Conservation (phyloP, 1,284 basidiomycete genomes). For the Apiotrichum akiyoshidainum region DNA sequence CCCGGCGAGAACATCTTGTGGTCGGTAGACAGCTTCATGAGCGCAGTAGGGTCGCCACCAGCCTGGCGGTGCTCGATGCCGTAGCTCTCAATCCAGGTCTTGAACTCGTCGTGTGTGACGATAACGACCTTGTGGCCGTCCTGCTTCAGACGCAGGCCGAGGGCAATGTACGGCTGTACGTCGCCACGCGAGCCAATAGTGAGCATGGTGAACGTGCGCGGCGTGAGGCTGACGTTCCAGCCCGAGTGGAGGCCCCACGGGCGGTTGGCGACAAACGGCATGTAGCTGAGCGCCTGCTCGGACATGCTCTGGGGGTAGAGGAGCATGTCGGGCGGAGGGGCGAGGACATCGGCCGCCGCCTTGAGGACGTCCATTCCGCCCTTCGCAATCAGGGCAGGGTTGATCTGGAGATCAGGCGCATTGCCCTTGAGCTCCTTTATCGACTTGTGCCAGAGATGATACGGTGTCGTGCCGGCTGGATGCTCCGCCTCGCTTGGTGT, state of each 20-base stretch:
- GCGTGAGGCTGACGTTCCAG: constrained; percentile 26
- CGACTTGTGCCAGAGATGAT: background rate
- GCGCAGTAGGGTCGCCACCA: constrained; percentile 72
- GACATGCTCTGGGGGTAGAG: constrained; percentile 25
- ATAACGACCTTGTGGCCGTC: constrained; percentile 59
- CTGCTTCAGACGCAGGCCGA: constrained; percentile 52
- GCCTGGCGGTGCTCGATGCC: constrained; percentile 67
- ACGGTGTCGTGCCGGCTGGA: no score
- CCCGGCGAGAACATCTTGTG: constrained; percentile 74
- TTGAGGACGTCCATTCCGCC: constrained; percentile 5
- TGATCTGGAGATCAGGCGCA: constrained; percentile 8
- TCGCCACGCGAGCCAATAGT: constrained; percentile 56
- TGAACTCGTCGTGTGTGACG: constrained; percentile 64
- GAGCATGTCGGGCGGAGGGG: constrained; percentile 30
- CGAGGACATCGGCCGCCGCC: constrained; percentile 38
- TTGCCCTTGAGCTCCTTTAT: background rate
- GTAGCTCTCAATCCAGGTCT: constrained; percentile 61
- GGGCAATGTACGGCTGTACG: constrained; percentile 55
- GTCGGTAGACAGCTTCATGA: constrained; percentile 55
- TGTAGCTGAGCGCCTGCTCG: constrained; percentile 39
- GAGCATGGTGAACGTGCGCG: constrained; percentile 47
- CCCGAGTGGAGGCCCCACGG: constrained; percentile 16
- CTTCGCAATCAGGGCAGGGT: constrained; percentile 8
- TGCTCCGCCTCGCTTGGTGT: background rate
- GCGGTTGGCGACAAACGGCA: constrained; percentile 49